A percentile compares a stretch with the other conserved stretches of the same genome.
Conservation (phyloP, 1,284 basidiomycete species). For the Ganoderma meredithae region DNA sequence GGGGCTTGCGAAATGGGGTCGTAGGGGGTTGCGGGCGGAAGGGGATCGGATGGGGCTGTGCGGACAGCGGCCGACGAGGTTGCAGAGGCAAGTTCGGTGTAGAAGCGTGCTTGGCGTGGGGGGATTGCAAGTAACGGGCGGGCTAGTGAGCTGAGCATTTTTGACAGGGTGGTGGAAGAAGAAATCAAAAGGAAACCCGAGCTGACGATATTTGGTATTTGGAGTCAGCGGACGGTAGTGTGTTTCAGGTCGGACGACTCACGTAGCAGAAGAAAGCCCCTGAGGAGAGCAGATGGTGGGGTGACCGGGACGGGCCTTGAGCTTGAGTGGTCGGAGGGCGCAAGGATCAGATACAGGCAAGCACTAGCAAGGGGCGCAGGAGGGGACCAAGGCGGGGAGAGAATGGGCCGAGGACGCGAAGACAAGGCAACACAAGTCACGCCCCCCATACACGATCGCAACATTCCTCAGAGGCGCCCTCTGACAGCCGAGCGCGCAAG, state of each 20-base stretch:
- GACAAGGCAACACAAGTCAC: background rate
- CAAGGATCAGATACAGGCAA: background rate
- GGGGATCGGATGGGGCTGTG: conserved; percentile 20
- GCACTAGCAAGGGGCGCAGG: background rate
- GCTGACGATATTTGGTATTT: conserved; percentile 5
- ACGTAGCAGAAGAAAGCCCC: conserved; percentile 9
- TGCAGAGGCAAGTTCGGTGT: conserved; percentile 21
- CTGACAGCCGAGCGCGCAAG: conserved; percentile 12
- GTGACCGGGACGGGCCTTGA: too few relatives aligned
- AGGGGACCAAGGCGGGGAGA: conserved; percentile 2
- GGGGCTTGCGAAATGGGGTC: conserved; percentile 19
- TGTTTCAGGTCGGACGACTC: conserved; percentile 1
- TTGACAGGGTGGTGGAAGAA: background rate
- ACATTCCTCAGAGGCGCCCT: conserved; percentile 9
- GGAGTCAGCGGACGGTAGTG: background rate
- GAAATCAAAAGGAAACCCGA: background rate
- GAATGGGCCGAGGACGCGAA: conserved; percentile 9
- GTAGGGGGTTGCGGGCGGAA: conserved; percentile 6
- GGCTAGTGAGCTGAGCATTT: conserved; percentile 28
- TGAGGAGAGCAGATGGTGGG: conserved; percentile 1
- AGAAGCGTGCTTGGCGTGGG: conserved; percentile 23
- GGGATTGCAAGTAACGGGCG: conserved; percentile 19
- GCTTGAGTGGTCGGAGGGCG: too few relatives aligned
- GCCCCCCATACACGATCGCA: background rate
- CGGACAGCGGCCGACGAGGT: conserved; percentile 9